Conservation (phyloP, 352 stramenopile species). For the Phytopythium boreale region DNA sequence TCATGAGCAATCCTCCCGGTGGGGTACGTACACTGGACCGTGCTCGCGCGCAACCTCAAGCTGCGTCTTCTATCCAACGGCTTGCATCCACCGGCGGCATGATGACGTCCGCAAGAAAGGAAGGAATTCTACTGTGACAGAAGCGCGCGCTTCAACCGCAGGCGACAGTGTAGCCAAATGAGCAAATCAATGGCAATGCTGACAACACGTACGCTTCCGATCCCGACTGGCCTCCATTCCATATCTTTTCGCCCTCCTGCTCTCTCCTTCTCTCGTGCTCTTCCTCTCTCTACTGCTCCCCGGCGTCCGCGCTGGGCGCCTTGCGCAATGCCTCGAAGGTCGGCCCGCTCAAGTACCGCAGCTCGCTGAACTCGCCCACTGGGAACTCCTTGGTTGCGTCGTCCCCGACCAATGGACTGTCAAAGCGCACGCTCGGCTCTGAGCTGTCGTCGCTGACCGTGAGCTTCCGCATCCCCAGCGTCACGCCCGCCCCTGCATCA, state of each 20-base stretch:
- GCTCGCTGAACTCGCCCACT: conserved; percentile 42
- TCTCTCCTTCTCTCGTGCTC: not conserved
- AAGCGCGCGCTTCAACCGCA: not conserved
- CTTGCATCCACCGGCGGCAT: not conserved
- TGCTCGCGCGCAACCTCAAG: not conserved
- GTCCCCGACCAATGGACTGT: not conserved
- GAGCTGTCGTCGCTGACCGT: not conserved
- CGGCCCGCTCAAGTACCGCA: conserved; percentile 45
- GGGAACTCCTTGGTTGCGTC: conserved; percentile 3
- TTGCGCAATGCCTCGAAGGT: conserved; percentile 21
- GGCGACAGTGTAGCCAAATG: not conserved
- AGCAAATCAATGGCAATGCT: not conserved
- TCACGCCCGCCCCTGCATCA: not conserved
- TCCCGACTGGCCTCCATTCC: too few species aligned
- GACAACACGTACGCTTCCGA: not conserved
- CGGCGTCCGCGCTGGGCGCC: not conserved
- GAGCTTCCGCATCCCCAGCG: conserved; percentile 1
- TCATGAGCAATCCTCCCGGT: not conserved
- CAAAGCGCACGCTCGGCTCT: not conserved
- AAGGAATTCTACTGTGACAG: not conserved
- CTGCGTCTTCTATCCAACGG: not conserved
- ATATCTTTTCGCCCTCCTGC: not conserved
- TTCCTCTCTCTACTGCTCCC: not conserved
- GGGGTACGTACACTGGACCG: not conserved
- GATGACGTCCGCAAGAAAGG: not conserved